Base-by-base conservation (phyloP, 192 early-diverging fungal species). In the Phlyctochytrium planicorne region DNA sequence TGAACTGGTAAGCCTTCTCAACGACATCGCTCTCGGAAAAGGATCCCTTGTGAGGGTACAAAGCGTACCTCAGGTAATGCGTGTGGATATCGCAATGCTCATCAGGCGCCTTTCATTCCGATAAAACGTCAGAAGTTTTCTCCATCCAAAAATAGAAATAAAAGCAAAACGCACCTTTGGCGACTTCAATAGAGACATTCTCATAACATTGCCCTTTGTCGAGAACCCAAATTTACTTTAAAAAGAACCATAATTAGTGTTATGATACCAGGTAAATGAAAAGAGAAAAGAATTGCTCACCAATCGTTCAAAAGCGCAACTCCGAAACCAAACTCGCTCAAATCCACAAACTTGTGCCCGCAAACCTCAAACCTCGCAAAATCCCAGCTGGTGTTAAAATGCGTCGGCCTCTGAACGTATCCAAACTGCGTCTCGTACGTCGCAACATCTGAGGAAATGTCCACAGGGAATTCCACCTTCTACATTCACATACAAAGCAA, bases 381-480 rank as follows among this genome's bases (percentile, higher is more conserved):
- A 80, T 90, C 89, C 88, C 94, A 96, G 32, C 87, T 83, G 2
- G 91, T 99, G 75, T 98, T 99, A 82, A 85, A 93, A 53, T 97
- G 96, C 23, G 97, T 97, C 2, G 97, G 93, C 16, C 97, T 80
- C 72, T 92, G 91, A 16, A 97, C 78, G 23, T 86, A 88, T 6
- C 96, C 96, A 80, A 91, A 97, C 74, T 96, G 94, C 12, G 94
- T 93, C 67, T 99, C 96, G 71, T 97, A 99, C 0, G 95, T 99
- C 33, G 91, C 92, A 35, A 78, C 57, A 73, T 99, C 95, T 57
- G 85, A 84, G 52, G 69, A 55, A 33, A 99, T 89, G 70, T 96
- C 90, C 80, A 93, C 87, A 0, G 91, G 84, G 75, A 98, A 98
- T 61, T 94, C 92, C 1, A 93, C 91, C 88, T 98, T 97, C 88